These are phyloP conservation scores for Vinca major DNA, from an alignment of 305 asterid species.

Conservation along the genomic window DNA sequence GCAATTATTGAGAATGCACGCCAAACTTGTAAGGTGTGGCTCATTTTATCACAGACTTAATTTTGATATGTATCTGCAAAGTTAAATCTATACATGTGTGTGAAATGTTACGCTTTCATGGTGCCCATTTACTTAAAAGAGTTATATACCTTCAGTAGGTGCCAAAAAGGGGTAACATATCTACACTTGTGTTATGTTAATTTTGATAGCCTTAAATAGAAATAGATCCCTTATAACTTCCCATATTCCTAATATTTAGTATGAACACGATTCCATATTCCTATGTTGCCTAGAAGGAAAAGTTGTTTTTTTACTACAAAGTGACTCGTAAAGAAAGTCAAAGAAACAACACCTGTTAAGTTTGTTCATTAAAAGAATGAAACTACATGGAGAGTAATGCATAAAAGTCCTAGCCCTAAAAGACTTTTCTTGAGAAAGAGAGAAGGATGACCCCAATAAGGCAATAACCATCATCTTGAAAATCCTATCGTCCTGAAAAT, in stretches of 20 bases:
- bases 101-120: background rate
- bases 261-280: background rate
- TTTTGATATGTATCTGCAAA: background rate
- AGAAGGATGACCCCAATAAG: too few relatives aligned
- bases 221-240: background rate
- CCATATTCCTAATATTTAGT: background rate
- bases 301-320: too few relatives aligned
- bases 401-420: background rate
- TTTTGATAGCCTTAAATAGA: background rate
- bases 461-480: background rate
- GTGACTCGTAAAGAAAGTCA: background rate
- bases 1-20: slow-evolving; percentile 80
- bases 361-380: background rate
- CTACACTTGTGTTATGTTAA: background rate
- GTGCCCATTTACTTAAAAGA: background rate
- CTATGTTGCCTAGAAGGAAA: background rate
- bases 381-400: background rate
- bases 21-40: slow-evolving; percentile 57
- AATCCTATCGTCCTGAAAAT: background rate
- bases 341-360: too few relatives aligned
- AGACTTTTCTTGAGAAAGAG: background rate
- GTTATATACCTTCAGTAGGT: background rate
- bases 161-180: background rate
- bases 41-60: background rate
- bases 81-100: background rate